These are phyloP conservation scores for Pseudogymnoascus sp. DNA, from an alignment of 2,329 filamentous ascomycete genomes.

Conservation along the genomic window DNA sequence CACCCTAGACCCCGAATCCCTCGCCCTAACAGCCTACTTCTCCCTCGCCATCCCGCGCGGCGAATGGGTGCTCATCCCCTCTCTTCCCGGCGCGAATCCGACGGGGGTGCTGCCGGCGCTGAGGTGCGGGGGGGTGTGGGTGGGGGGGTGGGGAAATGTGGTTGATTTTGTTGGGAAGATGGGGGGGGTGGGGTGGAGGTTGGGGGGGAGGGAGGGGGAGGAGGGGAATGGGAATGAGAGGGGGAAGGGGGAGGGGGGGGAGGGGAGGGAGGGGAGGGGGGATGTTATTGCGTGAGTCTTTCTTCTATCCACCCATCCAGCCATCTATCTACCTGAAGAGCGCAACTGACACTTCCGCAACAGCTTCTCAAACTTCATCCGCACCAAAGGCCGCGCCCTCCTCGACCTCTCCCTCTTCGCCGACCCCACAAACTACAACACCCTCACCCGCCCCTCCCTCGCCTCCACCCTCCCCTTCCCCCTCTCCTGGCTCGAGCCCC, in stretches of 20 bases:
- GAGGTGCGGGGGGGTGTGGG: constrained; percentile 44
- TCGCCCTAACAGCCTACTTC: constrained; percentile 74
- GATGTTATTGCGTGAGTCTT: constrained; percentile 41
- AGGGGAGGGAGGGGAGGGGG: constrained; percentile 31
- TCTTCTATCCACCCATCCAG: constrained; percentile 23
- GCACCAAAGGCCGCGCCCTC: constrained; percentile 66
- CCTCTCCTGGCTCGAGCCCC: constrained; percentile 77
- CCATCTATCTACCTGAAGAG: constrained; percentile 7
- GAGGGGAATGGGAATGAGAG: constrained; percentile 34
- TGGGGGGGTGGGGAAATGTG: constrained; percentile 46
- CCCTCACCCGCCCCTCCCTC: constrained; percentile 71
- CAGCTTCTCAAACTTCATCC: constrained; percentile 60
- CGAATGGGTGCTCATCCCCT: constrained; percentile 65
- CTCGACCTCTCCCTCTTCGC: constrained; percentile 85
- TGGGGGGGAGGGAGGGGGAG: constrained; percentile 34
- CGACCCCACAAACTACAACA: constrained; percentile 78
- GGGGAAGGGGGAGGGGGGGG: background rate
- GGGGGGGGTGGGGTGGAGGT: constrained; percentile 40
- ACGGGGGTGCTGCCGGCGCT: constrained; percentile 53
- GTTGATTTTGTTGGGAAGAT: constrained; percentile 38
- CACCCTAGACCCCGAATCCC: constrained; percentile 85
- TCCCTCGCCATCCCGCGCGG: constrained; percentile 49
- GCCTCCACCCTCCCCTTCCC: constrained; percentile 75
- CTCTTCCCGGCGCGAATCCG: constrained; percentile 63
- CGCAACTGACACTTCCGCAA: constrained; percentile 22